Evolutionary conservation across 352 stramenopile genomes (phyloP).

Genomic region (Phytophthora constricta): DNA sequence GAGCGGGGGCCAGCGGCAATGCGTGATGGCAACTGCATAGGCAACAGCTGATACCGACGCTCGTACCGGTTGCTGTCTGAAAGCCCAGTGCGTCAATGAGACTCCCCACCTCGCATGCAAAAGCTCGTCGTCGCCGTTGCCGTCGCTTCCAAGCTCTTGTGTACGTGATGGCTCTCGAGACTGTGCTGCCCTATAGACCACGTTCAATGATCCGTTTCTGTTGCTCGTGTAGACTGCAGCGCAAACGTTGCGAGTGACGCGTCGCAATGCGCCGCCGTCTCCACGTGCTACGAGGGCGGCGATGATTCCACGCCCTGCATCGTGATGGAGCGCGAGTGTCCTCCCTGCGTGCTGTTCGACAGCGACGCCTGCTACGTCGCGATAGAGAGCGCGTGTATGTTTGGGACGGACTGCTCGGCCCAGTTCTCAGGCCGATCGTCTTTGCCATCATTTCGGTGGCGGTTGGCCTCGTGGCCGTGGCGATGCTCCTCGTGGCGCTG

Average conservation of each 20-base stretch:
- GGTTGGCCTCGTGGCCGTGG: conserved; percentile 57
- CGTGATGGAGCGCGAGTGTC: conserved; percentile 34
- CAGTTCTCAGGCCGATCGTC: conserved; percentile 48
- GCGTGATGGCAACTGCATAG: no score
- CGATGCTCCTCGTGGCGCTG: conserved; percentile 63
- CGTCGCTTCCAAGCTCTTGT: background rate
- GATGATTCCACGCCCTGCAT: conserved; percentile 20
- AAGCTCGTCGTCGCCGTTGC: background rate
- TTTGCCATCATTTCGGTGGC: conserved; percentile 68
- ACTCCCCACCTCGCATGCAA: background rate
- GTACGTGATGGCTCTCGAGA: background rate
- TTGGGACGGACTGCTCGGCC: conserved; percentile 39
- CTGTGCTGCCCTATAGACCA: no score
- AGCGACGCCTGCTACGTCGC: conserved; percentile 39
- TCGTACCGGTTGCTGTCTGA: background rate
- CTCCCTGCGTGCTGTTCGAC: conserved; percentile 42
- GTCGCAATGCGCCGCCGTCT: conserved; percentile 8
- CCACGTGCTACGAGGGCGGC: conserved; percentile 41
- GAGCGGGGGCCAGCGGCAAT: no score
- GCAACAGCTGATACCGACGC: no score
- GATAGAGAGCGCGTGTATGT: conserved; percentile 27
- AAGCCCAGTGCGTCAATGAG: background rate
- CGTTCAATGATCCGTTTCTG: no score
- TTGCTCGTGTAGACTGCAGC: background rate
- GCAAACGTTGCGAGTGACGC: background rate